Conservation (phyloP, 2,329 filamentous ascomycete genomes). For the Aspergillus sp. region DNA sequence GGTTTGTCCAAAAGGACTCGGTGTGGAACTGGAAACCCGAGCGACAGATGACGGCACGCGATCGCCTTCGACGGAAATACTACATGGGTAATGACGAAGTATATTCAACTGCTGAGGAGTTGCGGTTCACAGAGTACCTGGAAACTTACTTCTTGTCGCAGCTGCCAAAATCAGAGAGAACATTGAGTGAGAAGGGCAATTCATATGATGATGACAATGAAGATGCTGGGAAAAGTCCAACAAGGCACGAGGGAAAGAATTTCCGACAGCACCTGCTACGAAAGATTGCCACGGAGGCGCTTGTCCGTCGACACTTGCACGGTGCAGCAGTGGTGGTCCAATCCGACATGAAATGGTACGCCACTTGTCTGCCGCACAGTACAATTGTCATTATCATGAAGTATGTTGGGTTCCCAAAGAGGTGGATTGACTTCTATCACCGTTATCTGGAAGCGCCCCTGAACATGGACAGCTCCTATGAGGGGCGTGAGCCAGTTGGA, state of each 20-base stretch:
- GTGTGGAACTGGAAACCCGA: constrained; percentile 19
- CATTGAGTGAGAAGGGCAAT: constrained; percentile 26
- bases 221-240: constrained; percentile 14
- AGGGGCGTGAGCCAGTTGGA: constrained; percentile 24
- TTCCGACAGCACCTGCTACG: constrained; percentile 45
- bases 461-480: constrained; percentile 41
- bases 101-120: background rate
- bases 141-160: constrained; percentile 38
- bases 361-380: constrained; percentile 47
- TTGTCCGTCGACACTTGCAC: constrained; percentile 36
- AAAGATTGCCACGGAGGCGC: constrained; percentile 42
- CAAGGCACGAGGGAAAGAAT: constrained; percentile 17
- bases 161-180: constrained; percentile 28
- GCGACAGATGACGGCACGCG: constrained; percentile 19
- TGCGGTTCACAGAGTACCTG: constrained; percentile 27
- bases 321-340: constrained; percentile 43
- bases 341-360: constrained; percentile 49
- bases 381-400: constrained; percentile 47
- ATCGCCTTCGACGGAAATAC: constrained; percentile 29
- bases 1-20: constrained; percentile 5
- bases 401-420: constrained; percentile 48
- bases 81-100: constrained; percentile 17
- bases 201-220: constrained; percentile 30
- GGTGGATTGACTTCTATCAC: constrained; percentile 49
- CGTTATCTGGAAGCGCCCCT: constrained; percentile 50